Base-by-base conservation (phyloP, 768 basidiomycete species). In the Kwoniella sp. region DNA sequence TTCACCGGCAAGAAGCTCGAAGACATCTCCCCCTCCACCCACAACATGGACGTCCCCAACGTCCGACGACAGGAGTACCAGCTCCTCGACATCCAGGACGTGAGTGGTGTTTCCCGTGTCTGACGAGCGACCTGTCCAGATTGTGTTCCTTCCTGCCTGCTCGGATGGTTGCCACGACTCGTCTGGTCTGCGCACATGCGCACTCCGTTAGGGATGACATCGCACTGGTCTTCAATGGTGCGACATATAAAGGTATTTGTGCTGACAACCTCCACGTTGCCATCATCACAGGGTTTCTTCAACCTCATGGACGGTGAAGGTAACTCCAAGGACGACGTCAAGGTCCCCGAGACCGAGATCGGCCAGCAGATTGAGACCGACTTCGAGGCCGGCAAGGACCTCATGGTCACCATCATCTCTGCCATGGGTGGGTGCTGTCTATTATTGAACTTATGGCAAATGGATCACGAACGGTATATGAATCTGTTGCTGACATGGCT, bases 1-100 rank as follows among this genome's bases (percentile, higher is more conserved):
- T 99, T 99, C 87, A 99, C 95, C 70, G 87, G 87, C 76, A 96
- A 96, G 87, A 99, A 99, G 86, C 77, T 93, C 83, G 94, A 89
- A 76, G 82, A 88, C 85, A 72, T 73, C 67, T 69, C 70, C 48
- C 70, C 79, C 53, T 79, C 74, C 80, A 99, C 95, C 82, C 96
- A 99, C 87, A 99, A 99, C 86, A 93, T 99, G 92, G 94, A 97
- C 74, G 95, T 96, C 77, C 95, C 95, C 82, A 91, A 96, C 84
- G 93, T 99, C 81, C 67, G 29, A 55, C 91, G 95, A 81, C 85
- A 84, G 66, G 96, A 99, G 87, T 98, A 88, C 86, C 86, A 89
- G 77, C 89, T 99, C 79, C 90, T 90, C 80, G 89, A 93, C 85
- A 86, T 96, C 74, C 92, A 95, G 73, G 95, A 96, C 58, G 81